phyloP scores from a whole-genome alignment of 2,329 filamentous ascomycete species.

The Colletotrichum zoysiae region DNA sequence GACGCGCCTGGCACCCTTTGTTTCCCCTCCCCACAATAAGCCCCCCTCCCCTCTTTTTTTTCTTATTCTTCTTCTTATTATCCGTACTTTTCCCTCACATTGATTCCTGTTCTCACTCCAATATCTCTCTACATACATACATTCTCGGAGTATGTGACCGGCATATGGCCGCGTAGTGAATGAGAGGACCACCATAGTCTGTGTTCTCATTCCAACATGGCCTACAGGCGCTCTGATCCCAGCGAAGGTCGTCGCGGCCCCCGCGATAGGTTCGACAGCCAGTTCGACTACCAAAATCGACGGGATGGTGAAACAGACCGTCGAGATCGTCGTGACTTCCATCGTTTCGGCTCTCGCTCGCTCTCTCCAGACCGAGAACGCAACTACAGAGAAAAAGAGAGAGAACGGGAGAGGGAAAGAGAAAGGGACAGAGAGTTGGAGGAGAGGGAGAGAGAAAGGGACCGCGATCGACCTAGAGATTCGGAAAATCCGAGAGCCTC shows the following conservation, averaged over 20 bases:
- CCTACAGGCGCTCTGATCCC: conserved; percentile 17
- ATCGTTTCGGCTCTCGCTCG: conserved; percentile 9
- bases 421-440: too few relatives aligned
- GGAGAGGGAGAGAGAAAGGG: conserved; percentile 22
- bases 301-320: conserved; percentile 36
- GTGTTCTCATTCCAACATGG: conserved; percentile 4
- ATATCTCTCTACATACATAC: not conserved
- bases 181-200: not conserved
- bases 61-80: too few relatives aligned
- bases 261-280: conserved; percentile 31
- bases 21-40: not conserved
- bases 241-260: conserved; percentile 40
- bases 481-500: not conserved
- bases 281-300: conserved; percentile 22
- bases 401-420: not conserved
- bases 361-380: conserved; percentile 13
- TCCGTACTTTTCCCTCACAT: too few relatives aligned
- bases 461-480: conserved; percentile 31
- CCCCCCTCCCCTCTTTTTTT: not conserved
- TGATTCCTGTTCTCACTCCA: not conserved
- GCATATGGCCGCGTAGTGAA: conserved; percentile 3
- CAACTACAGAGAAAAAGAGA: not conserved
- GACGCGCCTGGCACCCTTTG: not conserved
- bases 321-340: not conserved
- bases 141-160: not conserved